Base-by-base conservation (phyloP, 1,284 basidiomycete genomes). In the Clitocybe nebularis region DNA sequence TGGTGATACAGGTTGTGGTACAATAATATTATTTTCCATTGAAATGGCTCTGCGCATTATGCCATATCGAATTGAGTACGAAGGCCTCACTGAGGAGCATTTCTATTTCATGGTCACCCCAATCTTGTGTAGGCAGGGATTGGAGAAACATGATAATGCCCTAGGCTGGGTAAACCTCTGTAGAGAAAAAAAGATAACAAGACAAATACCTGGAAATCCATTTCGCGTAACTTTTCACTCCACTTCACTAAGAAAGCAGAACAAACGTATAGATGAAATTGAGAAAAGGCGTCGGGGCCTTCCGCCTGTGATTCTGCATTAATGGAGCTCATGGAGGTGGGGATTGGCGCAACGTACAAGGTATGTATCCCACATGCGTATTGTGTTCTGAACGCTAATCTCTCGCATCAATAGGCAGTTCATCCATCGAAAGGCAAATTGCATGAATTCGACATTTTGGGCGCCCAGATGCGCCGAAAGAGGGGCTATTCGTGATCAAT, bases 81-180 rank as follows among this genome's bases (percentile, higher is more conserved):
- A 96, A 99, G 5, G 96, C 95, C 64, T 98, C 92, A 56, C 89
- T 92, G 33, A 99, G 78, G 11, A 99, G 78, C 65, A 98, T 79
- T 61, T 97, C 93, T 34, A 97, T 87, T 60, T 99, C 93, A 57
- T 93, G 86, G 63, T 99, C 95, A 4, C 81, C 82, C 95, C 96
- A 99, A 39, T 79, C 78, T 57, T 95, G 90, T 1, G 95, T 99
- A 6, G 96, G 95, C 3, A 97, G 75, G 3, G 90, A 91, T 66
- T 99, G 95, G 2, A 99, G 74, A 69, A 97, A 99, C 88, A 99
- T 98, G 64, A 99, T 99, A 63, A 98, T 96, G 39, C 92, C 93
- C 91, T 95, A 52, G 2, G 45, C 36, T 30, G 23, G 21, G 22
- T 50, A 43, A 55, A 47, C 5, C 20, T 14, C 22, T 11, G 5